A percentile compares a stretch with the other conserved stretches of the same genome.
Evolutionary conservation across 495 filamentous ascomycete genomes (phyloP).

Genomic region (Penicillium bialowiezense): DNA sequence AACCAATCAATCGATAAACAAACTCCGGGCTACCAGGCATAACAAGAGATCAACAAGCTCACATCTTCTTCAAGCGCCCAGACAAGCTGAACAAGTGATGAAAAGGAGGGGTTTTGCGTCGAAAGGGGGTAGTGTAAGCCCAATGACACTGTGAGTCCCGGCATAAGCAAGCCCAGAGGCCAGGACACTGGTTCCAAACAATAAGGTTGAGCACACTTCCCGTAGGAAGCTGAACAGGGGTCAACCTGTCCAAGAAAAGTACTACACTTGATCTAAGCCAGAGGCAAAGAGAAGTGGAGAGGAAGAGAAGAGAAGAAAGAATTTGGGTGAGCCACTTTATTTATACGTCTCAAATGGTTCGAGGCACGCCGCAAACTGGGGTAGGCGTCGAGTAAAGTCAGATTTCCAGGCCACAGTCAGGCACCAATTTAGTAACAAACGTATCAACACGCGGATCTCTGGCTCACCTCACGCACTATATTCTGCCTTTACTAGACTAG

Average conservation of each 20-base stretch:
- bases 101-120: not conserved
- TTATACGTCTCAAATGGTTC: no score
- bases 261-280: not conserved
- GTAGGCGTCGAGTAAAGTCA: no score
- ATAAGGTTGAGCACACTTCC: not conserved
- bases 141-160: not conserved
- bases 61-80: not conserved
- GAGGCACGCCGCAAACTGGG: no score
- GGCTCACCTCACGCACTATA: no score
- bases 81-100: not conserved
- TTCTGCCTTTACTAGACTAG: no score
- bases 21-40: no score
- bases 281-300: not conserved
- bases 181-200: not conserved
- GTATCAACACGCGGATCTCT: no score
- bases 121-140: not conserved
- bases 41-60: not conserved
- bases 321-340: not conserved
- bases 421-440: no score
- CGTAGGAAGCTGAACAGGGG: not conserved
- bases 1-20: no score
- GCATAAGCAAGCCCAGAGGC: not conserved
- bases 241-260: not conserved
- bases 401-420: no score
- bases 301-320: not conserved